Percentiles rank a stretch among this genome's conserved stretches.
phyloP scores from a whole-genome alignment of 352 stramenopile species.

The Globisporangium spiculum region DNA sequence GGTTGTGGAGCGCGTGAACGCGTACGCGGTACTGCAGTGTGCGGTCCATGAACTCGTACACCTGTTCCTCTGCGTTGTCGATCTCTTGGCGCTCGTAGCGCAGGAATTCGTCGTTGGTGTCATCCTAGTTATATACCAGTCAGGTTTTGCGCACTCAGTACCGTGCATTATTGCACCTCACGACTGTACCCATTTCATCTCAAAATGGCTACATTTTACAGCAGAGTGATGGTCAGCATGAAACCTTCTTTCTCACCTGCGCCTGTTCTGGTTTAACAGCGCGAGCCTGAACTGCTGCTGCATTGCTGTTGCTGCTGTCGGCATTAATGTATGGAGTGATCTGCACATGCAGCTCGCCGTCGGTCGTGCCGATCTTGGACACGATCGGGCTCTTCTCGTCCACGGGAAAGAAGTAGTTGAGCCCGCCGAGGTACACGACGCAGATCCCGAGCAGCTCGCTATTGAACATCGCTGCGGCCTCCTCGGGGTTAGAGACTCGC shows the following conservation, averaged over 20 bases:
- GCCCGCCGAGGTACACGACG: constrained; percentile 50
- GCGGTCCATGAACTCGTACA: constrained; percentile 52
- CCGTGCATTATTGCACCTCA: neutral
- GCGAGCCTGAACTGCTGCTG: constrained; percentile 12
- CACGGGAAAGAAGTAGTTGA: constrained; percentile 64
- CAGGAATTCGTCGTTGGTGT: constrained; percentile 26
- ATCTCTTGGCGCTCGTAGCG: constrained; percentile 28
- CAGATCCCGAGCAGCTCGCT: constrained; percentile 43
- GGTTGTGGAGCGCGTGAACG: constrained; percentile 21
- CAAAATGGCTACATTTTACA: constrained; percentile 2
- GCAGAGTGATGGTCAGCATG: neutral
- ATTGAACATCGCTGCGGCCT: neutral
- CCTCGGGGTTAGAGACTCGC: no score
- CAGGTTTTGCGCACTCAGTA: neutral
- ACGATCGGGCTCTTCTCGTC: constrained; percentile 46
- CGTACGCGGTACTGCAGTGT: constrained; percentile 43
- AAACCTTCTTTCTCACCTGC: neutral
- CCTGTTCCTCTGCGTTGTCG: constrained; percentile 46
- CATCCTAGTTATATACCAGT: neutral
- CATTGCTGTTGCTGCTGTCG: constrained; percentile 11
- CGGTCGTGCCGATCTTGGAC: constrained; percentile 43
- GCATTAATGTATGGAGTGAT: constrained; percentile 39
- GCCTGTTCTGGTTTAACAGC: constrained; percentile 17
- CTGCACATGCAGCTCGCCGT: constrained; percentile 35
- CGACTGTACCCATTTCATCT: neutral